Conservation (phyloP, 2,329 filamentous ascomycete genomes). For the Alternaria longipes region DNA sequence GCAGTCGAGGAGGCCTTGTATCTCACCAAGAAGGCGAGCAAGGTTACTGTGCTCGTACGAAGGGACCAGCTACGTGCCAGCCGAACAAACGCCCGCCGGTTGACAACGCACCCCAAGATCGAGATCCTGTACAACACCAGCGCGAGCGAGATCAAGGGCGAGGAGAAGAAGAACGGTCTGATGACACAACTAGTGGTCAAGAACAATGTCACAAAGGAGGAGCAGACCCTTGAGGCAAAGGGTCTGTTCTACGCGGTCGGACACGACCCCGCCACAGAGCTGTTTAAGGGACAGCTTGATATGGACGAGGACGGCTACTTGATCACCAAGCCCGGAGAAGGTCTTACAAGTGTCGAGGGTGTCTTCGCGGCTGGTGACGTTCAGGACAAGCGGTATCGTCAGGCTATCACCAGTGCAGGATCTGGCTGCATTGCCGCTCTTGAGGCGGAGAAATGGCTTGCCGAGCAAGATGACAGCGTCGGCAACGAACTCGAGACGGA, state of each 20-base stretch:
- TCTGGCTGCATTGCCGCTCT: slow-evolving; percentile 95
- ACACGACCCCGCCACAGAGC: slow-evolving; percentile 89
- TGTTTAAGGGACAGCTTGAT: slow-evolving; percentile 90
- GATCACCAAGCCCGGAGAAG: slow-evolving; percentile 85
- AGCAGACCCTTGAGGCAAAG: slow-evolving; percentile 87
- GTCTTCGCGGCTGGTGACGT: slow-evolving; percentile 98
- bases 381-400: slow-evolving; percentile 97
- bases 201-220: slow-evolving; percentile 76
- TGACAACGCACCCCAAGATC: slow-evolving; percentile 86
- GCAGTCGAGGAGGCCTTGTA: slow-evolving; percentile 98
- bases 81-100: slow-evolving; percentile 88
- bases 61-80: slow-evolving; percentile 86
- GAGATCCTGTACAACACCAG: slow-evolving; percentile 87
- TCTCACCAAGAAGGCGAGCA: slow-evolving; percentile 95
- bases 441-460: slow-evolving; percentile 92
- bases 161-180: slow-evolving; percentile 75
- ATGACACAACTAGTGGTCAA: slow-evolving; percentile 90
- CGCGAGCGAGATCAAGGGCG: slow-evolving; percentile 84
- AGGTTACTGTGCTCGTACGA: slow-evolving; percentile 92
- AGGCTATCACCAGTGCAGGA: slow-evolving; percentile 96
- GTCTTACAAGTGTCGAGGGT: slow-evolving; percentile 85
- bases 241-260: slow-evolving; percentile 98
- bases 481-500: slow-evolving; percentile 58
- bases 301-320: slow-evolving; percentile 93
- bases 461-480: slow-evolving; percentile 72